Base-by-base conservation (phyloP, 2,329 filamentous ascomycete genomes). In the Fusarium pseudocircinatum region DNA sequence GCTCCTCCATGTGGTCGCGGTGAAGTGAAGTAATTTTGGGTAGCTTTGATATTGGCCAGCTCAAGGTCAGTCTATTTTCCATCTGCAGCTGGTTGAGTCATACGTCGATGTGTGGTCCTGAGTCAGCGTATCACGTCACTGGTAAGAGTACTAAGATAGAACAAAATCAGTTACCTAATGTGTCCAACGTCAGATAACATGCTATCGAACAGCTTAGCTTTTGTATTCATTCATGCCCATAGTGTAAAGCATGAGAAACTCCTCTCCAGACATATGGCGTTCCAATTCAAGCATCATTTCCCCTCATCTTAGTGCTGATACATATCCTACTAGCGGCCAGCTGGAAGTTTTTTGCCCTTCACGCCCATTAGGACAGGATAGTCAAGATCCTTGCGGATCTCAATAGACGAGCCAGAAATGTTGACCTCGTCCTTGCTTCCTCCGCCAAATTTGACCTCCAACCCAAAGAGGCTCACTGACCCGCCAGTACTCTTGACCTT, bases 231-330 rank as follows among this genome's bases (percentile, higher is more conserved):
- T 50, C 8, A 4, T 24, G 8, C 16, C 6, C 6, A 4, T 24
- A 50, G 11, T 8, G 4, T 11, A 10, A 20, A 20, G 8, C 20
- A 34, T 34, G 6, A 14, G 16, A 2, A 15, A 2, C 8, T 12
- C 5, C 2, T 6, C n/a, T 34, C 30, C 16, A 20, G 16, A 3
- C 16, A 6, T 34, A 2, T 0, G 13, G 4, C 0, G 0, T 20
- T 24, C 13, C 30, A 14, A 2, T 24, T 36, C 8, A 7, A 6
- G 4, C 28, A 28, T 28, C 28, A 8, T 28, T 28, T 28, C 28
- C 28, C 28, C 28, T 28, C 28, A 15, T n/a, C 32, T 20, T 4
- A 32, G 18, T 56, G 22, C 37, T 24, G 32, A 4, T 10, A 16
- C 7, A 16, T 18, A n/a, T 16, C 40, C 24, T n/a, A 12, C 22